Evolutionary conservation across 2,329 filamentous ascomycete genomes (phyloP), one percentile per base, ranked within the genome.

Genomic region (Talaromyces funiculosus): DNA sequence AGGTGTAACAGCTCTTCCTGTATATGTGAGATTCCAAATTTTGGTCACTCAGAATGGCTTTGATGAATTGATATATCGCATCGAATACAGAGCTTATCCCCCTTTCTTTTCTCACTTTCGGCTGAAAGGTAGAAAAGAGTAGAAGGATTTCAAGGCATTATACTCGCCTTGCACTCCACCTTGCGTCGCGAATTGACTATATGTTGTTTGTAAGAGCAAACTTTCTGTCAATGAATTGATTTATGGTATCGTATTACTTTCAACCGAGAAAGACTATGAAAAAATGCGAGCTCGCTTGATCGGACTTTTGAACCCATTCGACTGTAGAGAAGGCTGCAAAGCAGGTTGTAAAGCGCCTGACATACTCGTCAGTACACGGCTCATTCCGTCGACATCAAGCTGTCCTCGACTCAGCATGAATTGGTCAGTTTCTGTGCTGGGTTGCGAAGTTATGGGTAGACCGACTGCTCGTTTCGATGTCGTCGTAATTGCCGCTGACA

Each of bases 101-200:
- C 64, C 62, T 9, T 43, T 24, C 64, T 42, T 9, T 20, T 4
- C 29, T 53, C 10, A 12, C n/a, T 47, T 26, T 51, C 47, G 33
- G 42, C 26, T n/a, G 51, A 54, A 24, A 59, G 51, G 53, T 42
- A 43, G 53, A 49, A 33, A n/a, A 65, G 62, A 64, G 64, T 60
- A 62, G 65, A 69, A 67, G 70, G 73, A 75, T 75, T 75, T 77
- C 75, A 79, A 78, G 78, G 77, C 76, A 80, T 78, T 72, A 71
- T 72, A 68, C 78, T 80, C 77, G 75, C 77, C 78, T 79, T 78
- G 77, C 72, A 77, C 78, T 80, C 78, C 77, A 81, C 78, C 78
- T 79, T 77, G 73, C 77, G 75, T 76, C 74, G 77, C 77, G 77
- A 79, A 77, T 62, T 37, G 51, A 40, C 4, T 47, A 26, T 20